phyloP scores from a whole-genome alignment of 2,329 filamentous ascomycete species.

The Boeremia exigua region DNA sequence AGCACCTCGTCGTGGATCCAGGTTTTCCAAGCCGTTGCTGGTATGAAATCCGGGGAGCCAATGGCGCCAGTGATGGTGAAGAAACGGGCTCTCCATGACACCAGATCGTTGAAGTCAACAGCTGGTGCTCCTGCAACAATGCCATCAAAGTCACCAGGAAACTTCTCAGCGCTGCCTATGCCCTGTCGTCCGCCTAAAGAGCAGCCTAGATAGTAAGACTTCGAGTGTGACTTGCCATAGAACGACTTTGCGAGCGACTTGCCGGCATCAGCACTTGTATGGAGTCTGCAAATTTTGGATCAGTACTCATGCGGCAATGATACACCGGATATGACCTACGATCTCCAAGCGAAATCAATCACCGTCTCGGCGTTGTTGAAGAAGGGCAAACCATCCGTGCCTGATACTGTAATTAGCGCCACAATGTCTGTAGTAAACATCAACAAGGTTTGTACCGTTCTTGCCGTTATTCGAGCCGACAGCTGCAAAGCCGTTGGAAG shows the following conservation, averaged over 20 bases:
- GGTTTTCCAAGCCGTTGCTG: constrained; percentile 28
- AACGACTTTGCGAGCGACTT: constrained; percentile 48
- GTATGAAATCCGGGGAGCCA: constrained; percentile 32
- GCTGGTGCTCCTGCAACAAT: constrained; percentile 43
- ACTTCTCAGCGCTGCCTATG: constrained; percentile 34
- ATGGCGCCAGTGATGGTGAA: constrained; percentile 35
- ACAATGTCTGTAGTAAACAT: no score
- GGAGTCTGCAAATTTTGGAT: constrained; percentile 30
- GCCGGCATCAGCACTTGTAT: constrained; percentile 48
- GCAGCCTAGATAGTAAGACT: constrained; percentile 48
- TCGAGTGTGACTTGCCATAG: constrained; percentile 46
- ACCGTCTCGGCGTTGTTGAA: constrained; percentile 54
- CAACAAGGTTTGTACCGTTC: constrained; percentile 44
- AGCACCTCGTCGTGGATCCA: constrained; percentile 54
- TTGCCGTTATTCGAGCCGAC: constrained; percentile 52
- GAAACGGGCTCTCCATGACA: constrained; percentile 39
- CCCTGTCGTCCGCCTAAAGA: constrained; percentile 45
- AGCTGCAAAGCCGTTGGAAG: constrained; percentile 46
- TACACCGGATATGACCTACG: constrained; percentile 20
- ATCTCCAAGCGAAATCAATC: constrained; percentile 56
- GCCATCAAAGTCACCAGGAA: constrained; percentile 44
- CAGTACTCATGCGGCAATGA: no score
- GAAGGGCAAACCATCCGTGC: constrained; percentile 49
- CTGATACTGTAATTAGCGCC: not conserved
- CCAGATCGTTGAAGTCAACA: constrained; percentile 39